Evolutionary conservation across 768 basidiomycete genomes (phyloP).

Genomic region (Tubosaeta sp.): DNA sequence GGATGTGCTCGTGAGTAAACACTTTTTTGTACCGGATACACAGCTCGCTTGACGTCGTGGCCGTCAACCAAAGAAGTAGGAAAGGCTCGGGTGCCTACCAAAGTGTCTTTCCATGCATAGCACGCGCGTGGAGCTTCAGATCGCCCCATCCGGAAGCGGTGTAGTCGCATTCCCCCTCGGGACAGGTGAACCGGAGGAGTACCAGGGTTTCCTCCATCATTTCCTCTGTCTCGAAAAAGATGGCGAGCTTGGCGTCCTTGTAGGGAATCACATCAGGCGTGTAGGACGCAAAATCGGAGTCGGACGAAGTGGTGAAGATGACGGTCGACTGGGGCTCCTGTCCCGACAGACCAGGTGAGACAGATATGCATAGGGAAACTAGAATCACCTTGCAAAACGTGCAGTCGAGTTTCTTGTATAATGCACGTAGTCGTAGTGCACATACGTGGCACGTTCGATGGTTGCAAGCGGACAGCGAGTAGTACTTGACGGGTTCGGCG

Average conservation of each 20-base stretch:
- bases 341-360: neutral
- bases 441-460: slow-evolving; percentile 96
- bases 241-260: slow-evolving; percentile 69
- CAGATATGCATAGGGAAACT: too few species aligned
- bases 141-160: slow-evolving; percentile 87
- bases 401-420: slow-evolving; percentile 93
- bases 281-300: slow-evolving; percentile 58
- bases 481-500: slow-evolving; percentile 90
- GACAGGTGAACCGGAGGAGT: slow-evolving; percentile 92
- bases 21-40: slow-evolving; percentile 91
- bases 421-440: slow-evolving; percentile 75
- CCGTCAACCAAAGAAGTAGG: neutral
- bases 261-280: slow-evolving; percentile 50
- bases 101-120: slow-evolving; percentile 69
- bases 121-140: slow-evolving; percentile 79
- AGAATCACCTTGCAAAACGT: slow-evolving; percentile 87
- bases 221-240: slow-evolving; percentile 84
- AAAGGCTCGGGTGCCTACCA: slow-evolving; percentile 48
- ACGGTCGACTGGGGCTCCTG: slow-evolving; percentile 71
- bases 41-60: slow-evolving; percentile 53
- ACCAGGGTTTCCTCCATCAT: slow-evolving; percentile 95
- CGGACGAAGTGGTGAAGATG: slow-evolving; percentile 69
- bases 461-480: slow-evolving; percentile 83
- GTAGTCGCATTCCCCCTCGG: slow-evolving; percentile 77
- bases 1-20: slow-evolving; percentile 89